Base-by-base conservation (phyloP, 2,329 filamentous ascomycete species). In the Trichoderma arundinaceum region DNA sequence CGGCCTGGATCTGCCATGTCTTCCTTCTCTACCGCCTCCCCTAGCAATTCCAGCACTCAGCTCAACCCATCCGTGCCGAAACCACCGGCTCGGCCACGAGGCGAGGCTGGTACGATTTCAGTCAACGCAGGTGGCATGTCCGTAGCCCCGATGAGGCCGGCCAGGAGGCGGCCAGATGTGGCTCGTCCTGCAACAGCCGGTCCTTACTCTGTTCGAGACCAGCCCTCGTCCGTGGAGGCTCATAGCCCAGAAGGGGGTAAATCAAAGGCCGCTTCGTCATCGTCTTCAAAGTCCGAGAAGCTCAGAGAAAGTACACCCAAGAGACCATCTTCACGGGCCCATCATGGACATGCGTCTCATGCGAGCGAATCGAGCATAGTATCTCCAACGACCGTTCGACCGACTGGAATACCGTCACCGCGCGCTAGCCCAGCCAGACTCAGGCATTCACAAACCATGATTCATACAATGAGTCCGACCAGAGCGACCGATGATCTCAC, bases 1-100 rank as follows among this genome's bases (percentile, higher is more conserved):
- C 80, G 87, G 8, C 87, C 87, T 1, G 87, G 86, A 9, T 89
- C 87, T 39, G 86, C 87, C 62, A 88, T 89, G 87, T 82, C 87
- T 12, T 80, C 84, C 44, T 82, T 89, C 65, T 86, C 86, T 12
- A 13, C 52, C 33, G 15, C 52, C 9, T 63, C 60, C 85, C 1
- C 78, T 80, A 46, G 80, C 82, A 49, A 75, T 75, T 1, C 74
- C 74, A 7, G 80, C 82, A 7, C 48, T 68, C 74, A 65, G 17
- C 39, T 63, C 1, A 68, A 69, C 12, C 61, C 74, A 10, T 49
- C 75, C 8, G 39, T 62, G 15, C 67, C 78, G 38, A 75, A 79
- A 43, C 70, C 80, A 9, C 69, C 79, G 32, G 72, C 71, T 22
- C 79, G 81, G 67, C 74, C 79, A 44, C 80, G 79, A 9, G 76